A percentile compares a stretch with the other conserved stretches of the same genome.
Evolutionary conservation across 2,329 filamentous ascomycete genomes (phyloP).

Genomic region (Emericellopsis cladophorae): DNA sequence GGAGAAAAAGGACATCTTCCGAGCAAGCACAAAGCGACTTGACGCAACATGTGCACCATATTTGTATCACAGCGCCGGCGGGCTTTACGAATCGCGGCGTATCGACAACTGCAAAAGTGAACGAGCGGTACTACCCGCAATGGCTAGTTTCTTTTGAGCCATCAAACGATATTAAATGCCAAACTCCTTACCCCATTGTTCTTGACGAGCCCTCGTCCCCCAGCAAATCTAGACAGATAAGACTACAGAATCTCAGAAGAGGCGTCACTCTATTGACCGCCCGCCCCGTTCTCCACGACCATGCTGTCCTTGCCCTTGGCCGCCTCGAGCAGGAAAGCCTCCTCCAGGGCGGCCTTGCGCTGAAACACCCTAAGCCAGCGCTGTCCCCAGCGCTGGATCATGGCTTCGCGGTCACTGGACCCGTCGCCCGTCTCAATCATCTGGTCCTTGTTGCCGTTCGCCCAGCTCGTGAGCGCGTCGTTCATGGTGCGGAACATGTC

Average conservation of each 20-base stretch:
- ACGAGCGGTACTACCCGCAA: no score
- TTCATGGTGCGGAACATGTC: slow-evolving; percentile 73
- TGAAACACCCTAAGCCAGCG: slow-evolving; percentile 80
- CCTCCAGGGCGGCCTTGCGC: slow-evolving; percentile 74
- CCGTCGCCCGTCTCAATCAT: slow-evolving; percentile 58
- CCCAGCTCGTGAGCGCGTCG: slow-evolving; percentile 62
- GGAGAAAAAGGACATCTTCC: no score
- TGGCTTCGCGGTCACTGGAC: slow-evolving; percentile 42
- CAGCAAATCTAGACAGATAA: background rate
- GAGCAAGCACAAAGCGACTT: no score
- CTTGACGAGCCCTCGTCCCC: no score
- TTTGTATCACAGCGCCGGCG: no score
- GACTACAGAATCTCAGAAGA: background rate
- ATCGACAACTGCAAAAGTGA: no score
- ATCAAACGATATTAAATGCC: no score
- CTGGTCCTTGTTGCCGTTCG: slow-evolving; percentile 59
- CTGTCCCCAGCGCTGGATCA: slow-evolving; percentile 69
- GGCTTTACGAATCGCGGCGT: no score
- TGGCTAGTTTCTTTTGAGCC: no score
- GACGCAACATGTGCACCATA: no score
- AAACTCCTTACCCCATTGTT: no score
- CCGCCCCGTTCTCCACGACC: slow-evolving; percentile 5
- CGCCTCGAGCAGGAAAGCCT: slow-evolving; percentile 42
- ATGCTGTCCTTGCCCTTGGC: slow-evolving; percentile 10
- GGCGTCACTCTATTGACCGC: background rate